phyloP scores from a whole-genome alignment of 176 grass and related monocot species.

The Triticum aestivum region IWGSC_CS_RefSeq_v2.1 NC_057805.1:397423797-397424296 shows the following conservation, averaged over 20 bases:
- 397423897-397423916: neutral
- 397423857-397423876: conserved; percentile 26
- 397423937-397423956: conserved; percentile 15
- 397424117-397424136: neutral
- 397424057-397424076: neutral
- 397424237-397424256: neutral
- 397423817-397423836: conserved; percentile 22
- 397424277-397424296: neutral
- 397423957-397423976: conserved; percentile 25
- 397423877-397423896: conserved; percentile 8
- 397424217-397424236: neutral
- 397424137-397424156: neutral
- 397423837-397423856: conserved; percentile 9
- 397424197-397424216: neutral
- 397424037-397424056: conserved; percentile 16
- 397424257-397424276: neutral
- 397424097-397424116: neutral
- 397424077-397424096: neutral
- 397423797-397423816: neutral
- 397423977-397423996: neutral
- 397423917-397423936: neutral
- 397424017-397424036: conserved; percentile 31
- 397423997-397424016: neutral
- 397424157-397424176: neutral
- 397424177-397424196: neutral